Conservation (phyloP, 305 asterid species). For the Fraxinus baroniana region DNA sequence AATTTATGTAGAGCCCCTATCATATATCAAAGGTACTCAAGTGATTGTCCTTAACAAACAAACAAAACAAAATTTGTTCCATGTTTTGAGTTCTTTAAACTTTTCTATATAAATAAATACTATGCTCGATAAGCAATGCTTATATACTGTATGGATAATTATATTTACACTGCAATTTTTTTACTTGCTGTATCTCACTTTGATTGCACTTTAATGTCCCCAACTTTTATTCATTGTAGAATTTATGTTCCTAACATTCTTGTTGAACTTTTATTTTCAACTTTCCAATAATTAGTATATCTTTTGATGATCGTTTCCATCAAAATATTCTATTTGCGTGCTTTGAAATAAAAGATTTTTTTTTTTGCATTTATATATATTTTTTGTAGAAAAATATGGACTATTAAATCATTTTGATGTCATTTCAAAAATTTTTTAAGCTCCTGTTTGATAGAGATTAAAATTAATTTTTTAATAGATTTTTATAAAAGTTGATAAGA, state of each 20-base stretch:
- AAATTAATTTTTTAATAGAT: too few relatives aligned
- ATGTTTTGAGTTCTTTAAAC: not conserved
- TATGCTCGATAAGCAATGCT: not conserved
- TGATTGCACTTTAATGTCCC: not conserved
- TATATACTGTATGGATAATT: not conserved
- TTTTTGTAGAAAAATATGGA: not conserved
- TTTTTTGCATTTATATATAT: not conserved
- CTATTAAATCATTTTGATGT: too few relatives aligned
- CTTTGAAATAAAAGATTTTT: not conserved
- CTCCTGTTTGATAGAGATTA: too few relatives aligned
- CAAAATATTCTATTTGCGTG: not conserved
- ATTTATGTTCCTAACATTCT: not conserved
- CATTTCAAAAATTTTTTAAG: not conserved
- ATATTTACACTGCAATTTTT: not conserved
- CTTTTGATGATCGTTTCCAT: not conserved
- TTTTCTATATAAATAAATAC: not conserved
- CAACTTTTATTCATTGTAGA: not conserved
- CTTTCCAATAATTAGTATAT: not conserved
- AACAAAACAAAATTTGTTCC: not conserved
- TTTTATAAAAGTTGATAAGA: too few relatives aligned
- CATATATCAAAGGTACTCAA: not conserved
- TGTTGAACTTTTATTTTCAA: not conserved
- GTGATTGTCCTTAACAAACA: not conserved
- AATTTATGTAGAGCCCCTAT: not conserved
- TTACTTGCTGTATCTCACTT: not conserved